Conservation (phyloP, 345 rosid genomes). For the Gossypium longicalyx region DNA sequence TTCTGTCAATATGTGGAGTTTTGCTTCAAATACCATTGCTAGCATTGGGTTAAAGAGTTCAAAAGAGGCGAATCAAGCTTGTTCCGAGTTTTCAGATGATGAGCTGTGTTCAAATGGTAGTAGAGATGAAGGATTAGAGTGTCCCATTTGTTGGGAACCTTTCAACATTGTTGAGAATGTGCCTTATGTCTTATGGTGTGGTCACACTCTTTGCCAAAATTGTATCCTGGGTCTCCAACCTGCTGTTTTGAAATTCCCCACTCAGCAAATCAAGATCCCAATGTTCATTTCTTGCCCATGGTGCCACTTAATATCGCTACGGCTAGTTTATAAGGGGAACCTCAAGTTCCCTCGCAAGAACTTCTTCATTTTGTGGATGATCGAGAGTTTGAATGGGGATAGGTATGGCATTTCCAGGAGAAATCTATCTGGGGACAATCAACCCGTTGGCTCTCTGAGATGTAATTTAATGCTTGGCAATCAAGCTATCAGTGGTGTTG, state of each 20-base stretch:
- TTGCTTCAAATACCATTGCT: conserved; percentile 35
- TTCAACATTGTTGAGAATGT: conserved; percentile 73
- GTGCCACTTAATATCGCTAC: conserved; percentile 51
- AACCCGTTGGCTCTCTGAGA: conserved; percentile 12
- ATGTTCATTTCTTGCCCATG: conserved; percentile 58
- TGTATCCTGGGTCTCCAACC: conserved; percentile 56
- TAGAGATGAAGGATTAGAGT: conserved; percentile 54
- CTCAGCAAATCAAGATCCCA: conserved; percentile 43
- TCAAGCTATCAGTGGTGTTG: conserved; percentile 20
- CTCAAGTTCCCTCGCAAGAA: conserved; percentile 57
- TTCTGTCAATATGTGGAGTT: conserved; percentile 32
- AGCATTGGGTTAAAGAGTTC: conserved; percentile 31
- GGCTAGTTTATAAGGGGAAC: conserved; percentile 48
- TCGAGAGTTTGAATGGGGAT: conserved; percentile 58
- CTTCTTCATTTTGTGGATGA: conserved; percentile 68
- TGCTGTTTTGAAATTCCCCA: conserved; percentile 40
- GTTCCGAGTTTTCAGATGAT: conserved; percentile 53
- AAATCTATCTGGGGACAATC: conserved; percentile 29
- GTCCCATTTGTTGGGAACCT: conserved; percentile 67
- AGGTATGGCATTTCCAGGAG: conserved; percentile 16
- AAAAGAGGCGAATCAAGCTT: conserved; percentile 21
- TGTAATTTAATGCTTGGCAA: conserved; percentile 21
- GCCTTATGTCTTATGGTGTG: conserved; percentile 67
- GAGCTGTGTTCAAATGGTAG: conserved; percentile 33
- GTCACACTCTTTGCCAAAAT: conserved; percentile 64